A percentile compares a stretch with the other conserved stretches of the same genome.
Conservation (phyloP, 75 land plant species). For the Cupressus sempervirens region DNA sequence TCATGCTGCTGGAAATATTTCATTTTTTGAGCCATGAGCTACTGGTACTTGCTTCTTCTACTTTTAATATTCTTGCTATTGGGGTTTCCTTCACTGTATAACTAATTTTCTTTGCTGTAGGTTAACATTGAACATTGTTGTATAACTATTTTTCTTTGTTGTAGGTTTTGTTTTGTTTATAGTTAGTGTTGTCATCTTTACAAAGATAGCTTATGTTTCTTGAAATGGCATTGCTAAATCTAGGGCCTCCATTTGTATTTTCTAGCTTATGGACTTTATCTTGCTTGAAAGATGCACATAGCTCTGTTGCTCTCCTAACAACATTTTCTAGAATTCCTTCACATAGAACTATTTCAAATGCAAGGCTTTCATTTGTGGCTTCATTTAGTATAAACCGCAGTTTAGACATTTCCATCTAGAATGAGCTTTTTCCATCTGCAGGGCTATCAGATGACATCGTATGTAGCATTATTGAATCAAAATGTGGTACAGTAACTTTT, state of each 20-base stretch:
- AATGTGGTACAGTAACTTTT: slow-evolving; percentile 66
- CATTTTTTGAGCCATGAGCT: too few species aligned
- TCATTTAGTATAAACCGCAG: slow-evolving; percentile 54
- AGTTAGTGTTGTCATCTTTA: not conserved
- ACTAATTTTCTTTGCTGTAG: too few species aligned
- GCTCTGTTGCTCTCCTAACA: slow-evolving; percentile 68
- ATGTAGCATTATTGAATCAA: slow-evolving; percentile 89
- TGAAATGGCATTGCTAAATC: not conserved
- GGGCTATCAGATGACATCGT: slow-evolving; percentile 95
- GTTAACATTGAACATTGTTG: too few species aligned
- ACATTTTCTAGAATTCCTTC: slow-evolving; percentile 79
- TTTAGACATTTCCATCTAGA: slow-evolving; percentile 98
- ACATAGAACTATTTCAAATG: slow-evolving; percentile 83
- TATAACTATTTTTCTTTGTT: too few species aligned
- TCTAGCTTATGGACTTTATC: not conserved
- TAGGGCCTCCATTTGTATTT: not conserved
- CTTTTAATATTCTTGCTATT: too few species aligned
- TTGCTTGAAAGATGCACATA: slow-evolving; percentile 40
- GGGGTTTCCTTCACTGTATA: too few species aligned
- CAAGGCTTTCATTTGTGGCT: slow-evolving; percentile 80
- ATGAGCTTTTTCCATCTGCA: slow-evolving; percentile 95
- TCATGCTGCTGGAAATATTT: too few species aligned
- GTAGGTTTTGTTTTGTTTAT: too few species aligned
- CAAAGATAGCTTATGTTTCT: not conserved
- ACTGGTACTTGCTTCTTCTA: too few species aligned